Conservation (phyloP, 169 alveolate genomes). For the Besnoitia besnoiti region DNA sequence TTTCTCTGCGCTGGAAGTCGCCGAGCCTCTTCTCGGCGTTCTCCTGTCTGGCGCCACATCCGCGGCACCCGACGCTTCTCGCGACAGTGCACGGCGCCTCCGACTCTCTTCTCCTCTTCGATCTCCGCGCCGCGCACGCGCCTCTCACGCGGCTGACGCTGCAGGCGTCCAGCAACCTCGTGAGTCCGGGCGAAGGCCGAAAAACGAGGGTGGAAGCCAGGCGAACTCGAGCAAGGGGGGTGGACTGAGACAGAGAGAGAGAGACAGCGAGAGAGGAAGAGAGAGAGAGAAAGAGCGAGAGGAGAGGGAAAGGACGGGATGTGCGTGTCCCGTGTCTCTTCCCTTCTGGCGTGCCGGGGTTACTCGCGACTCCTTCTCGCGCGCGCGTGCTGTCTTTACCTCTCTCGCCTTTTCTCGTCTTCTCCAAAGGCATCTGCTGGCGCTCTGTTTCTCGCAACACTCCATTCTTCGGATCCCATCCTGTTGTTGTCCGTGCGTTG, state of each 20-base stretch:
- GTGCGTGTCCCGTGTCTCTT: no score
- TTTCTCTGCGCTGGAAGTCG: not conserved
- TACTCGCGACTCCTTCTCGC: not conserved
- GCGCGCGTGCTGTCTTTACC: not conserved
- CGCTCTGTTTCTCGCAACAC: no score
- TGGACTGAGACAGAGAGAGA: not conserved
- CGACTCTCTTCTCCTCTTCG: constrained; percentile 29
- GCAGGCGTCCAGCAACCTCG: not conserved
- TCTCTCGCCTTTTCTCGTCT: not conserved
- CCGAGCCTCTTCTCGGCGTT: constrained; percentile 38
- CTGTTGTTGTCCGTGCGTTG: no score
- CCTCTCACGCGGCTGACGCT: constrained; percentile 20
- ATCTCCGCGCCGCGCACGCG: constrained; percentile 44
- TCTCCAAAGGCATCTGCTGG: not conserved
- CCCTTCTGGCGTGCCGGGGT: not conserved
- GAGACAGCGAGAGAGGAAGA: not conserved
- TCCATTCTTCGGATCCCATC: no score
- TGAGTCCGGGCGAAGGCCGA: no score
- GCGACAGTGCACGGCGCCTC: constrained; percentile 48
- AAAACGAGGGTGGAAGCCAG: no score
- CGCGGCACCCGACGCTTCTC: constrained; percentile 20
- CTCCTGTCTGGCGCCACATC: constrained; percentile 46
- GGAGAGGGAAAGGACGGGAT: no score
- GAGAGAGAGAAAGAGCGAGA: not conserved
- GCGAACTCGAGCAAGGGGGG: no score